These are phyloP conservation scores for Mucor saturninus DNA, from an alignment of 371 early-diverging fungal species.

Conservation along the genomic window DNA sequence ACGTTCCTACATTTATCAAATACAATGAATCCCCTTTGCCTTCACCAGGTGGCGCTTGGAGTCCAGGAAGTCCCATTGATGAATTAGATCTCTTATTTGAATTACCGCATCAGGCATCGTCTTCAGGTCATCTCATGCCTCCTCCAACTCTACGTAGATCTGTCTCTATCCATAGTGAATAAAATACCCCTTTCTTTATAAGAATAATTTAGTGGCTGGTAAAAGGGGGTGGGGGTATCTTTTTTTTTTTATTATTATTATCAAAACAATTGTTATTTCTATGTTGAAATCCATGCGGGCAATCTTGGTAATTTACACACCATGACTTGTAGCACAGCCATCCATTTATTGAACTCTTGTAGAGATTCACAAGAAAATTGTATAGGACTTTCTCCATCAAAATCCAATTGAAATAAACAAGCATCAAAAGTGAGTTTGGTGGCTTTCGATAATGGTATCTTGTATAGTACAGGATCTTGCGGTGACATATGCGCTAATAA, in stretches of 20 bases:
- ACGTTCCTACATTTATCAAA: slow-evolving; percentile 37
- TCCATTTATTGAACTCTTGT: slow-evolving; percentile 24
- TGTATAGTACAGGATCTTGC: neutral
- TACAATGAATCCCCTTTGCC: slow-evolving; percentile 36
- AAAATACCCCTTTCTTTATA: too few relatives aligned
- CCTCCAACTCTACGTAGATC: slow-evolving; percentile 18
- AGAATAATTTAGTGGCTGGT: too few relatives aligned
- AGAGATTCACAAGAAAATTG: slow-evolving; percentile 14
- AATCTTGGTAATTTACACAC: slow-evolving; percentile 17
- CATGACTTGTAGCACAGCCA: slow-evolving; percentile 23
- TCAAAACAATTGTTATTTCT: too few relatives aligned
- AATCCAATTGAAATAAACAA: slow-evolving; percentile 11
- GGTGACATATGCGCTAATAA: slow-evolving; percentile 9
- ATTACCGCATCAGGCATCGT: slow-evolving; percentile 13
- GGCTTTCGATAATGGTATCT: slow-evolving; percentile 17
- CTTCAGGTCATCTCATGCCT: slow-evolving; percentile 35
- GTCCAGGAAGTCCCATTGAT: slow-evolving; percentile 32
- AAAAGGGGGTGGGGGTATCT: neutral
- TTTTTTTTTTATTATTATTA: neutral
- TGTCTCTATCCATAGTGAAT: slow-evolving; percentile 2
- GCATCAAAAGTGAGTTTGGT: slow-evolving; percentile 9
- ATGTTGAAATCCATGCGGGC: slow-evolving; percentile 18
- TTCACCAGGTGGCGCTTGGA: slow-evolving; percentile 18
- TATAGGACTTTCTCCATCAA: slow-evolving; percentile 16
- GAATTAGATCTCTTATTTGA: slow-evolving; percentile 6